Evolutionary conservation across 768 basidiomycete genomes (phyloP).

Genomic region (Gloeophyllum trabeum): DNA sequence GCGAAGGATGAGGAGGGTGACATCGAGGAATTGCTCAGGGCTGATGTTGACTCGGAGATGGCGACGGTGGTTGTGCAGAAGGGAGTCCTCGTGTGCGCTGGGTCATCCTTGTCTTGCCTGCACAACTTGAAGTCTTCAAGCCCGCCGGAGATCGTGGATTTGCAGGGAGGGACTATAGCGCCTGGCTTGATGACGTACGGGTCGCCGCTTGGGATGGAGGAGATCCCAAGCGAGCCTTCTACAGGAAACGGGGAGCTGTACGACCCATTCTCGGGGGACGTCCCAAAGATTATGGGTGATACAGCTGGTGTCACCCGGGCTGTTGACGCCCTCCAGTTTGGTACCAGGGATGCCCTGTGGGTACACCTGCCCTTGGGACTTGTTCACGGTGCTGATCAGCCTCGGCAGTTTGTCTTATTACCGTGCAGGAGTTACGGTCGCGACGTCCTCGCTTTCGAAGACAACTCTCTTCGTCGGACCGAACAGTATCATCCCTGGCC

Average conservation of each 20-base stretch:
- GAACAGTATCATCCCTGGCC: constrained; percentile 22
- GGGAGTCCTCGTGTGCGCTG: constrained; percentile 29
- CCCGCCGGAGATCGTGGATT: constrained; percentile 35
- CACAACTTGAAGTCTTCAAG: constrained; percentile 9
- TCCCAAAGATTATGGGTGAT: constrained; percentile 42
- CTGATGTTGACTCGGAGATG: constrained; percentile 7
- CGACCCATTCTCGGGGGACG: constrained; percentile 36
- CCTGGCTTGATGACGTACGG: constrained; percentile 70
- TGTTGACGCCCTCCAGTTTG: constrained; percentile 66
- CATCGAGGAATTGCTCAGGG: constrained; percentile 26
- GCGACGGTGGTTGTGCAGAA: constrained; percentile 23
- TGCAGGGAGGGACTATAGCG: constrained; percentile 58
- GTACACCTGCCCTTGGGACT: constrained; percentile 16
- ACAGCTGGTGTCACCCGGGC: constrained; percentile 44
- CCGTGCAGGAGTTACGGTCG: constrained; percentile 36
- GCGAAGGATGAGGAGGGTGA: constrained; percentile 14
- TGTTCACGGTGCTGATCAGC: constrained; percentile 1
- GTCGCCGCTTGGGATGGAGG: constrained; percentile 55
- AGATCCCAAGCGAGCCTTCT: constrained; percentile 55
- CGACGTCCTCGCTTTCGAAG: constrained; percentile 24
- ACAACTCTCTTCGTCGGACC: constrained; percentile 11
- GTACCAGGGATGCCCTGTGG: constrained; percentile 59
- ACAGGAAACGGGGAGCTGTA: constrained; percentile 58
- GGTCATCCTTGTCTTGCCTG: constrained; percentile 15
- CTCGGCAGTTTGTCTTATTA: constrained; percentile 38